Base-by-base conservation (phyloP, 768 basidiomycete genomes). In the Galerina marginata region DNA sequence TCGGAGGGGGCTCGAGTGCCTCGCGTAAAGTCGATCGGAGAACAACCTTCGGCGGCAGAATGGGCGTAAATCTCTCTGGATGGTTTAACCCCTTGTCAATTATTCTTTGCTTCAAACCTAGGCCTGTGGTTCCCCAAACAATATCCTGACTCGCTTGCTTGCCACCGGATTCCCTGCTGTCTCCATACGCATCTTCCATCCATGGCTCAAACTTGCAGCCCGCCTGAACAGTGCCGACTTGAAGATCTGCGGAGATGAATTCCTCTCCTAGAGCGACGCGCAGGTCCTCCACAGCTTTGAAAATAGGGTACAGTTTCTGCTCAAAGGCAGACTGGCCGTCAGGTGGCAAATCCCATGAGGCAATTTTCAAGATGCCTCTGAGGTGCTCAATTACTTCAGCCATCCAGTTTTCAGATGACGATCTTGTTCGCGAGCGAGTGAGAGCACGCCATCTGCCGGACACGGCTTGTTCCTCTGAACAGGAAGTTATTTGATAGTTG, bases 161-260 rank as follows among this genome's bases (percentile, higher is more conserved):
- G 2, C 40, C 20, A 11, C 25, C 50, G 10, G 33, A 51, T 25
- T 48, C 26, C 11, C 64, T 53, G 2, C 39, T 66, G 26, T 74
- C 74, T 4, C 68, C 69, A 23, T 72, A 71, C 3, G 65, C 69
- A 15, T 73, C 69, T 25, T 71, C 70, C 70, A 71, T 71, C 26
- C 29, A 43, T 9, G 4, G 36, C n/a, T 64, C 54, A 45, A 69
- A 72, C 6, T 10, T 9, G 0, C 43, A 29, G 6, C 62, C 62
- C 1, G 63, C 52, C 0, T 53, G 29, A 25, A 70, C 33, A 1
- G 52, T 11, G 44, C 39, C 54, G 9, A 68, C 48, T 46, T 65
- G 59, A 26, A 71, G 61, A 49, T 75, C 67, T 36, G 64, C 61
- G 14, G 72, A 71, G 43, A 66, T 72, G 36, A 72, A 66, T 49